Conservation (phyloP, 129 eudicot genomes). For the Flaveria ramosissima region DNA sequence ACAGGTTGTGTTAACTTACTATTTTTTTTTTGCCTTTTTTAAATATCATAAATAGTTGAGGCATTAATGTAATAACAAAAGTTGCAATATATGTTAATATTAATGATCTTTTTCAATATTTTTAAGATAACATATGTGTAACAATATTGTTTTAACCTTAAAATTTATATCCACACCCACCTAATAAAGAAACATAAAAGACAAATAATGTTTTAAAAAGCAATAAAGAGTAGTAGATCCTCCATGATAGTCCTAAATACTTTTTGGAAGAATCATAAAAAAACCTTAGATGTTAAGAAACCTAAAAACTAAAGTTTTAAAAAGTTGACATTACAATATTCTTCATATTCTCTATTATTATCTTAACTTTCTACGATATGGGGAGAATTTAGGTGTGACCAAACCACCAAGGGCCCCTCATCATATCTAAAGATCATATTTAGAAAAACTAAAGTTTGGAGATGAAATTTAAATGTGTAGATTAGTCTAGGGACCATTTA, state of each 20-base stretch:
- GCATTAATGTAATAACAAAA: background rate
- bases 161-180: slow-evolving; percentile 2
- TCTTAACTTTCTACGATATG: slow-evolving; percentile 13
- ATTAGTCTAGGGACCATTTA: too few species aligned
- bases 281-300: slow-evolving; percentile 40
- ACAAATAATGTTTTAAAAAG: background rate
- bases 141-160: background rate
- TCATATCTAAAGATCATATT: too few species aligned
- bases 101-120: background rate
- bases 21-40: background rate
- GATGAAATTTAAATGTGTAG: too few species aligned
- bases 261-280: slow-evolving; percentile 29
- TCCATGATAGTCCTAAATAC: slow-evolving; percentile 18
- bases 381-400: slow-evolving; percentile 31
- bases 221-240: slow-evolving; percentile 25
- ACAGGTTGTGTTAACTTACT: background rate
- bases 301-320: slow-evolving; percentile 21
- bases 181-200: slow-evolving; percentile 28
- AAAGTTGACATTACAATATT: slow-evolving; percentile 28
- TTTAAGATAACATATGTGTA: background rate
- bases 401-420: slow-evolving; percentile 15
- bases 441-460: too few species aligned
- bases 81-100: too few species aligned
- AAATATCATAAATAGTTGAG: background rate
- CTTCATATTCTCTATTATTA: slow-evolving; percentile 31